Conservation (phyloP, 2,329 filamentous ascomycete genomes). For the Colletotrichum higginsianum region DNA sequence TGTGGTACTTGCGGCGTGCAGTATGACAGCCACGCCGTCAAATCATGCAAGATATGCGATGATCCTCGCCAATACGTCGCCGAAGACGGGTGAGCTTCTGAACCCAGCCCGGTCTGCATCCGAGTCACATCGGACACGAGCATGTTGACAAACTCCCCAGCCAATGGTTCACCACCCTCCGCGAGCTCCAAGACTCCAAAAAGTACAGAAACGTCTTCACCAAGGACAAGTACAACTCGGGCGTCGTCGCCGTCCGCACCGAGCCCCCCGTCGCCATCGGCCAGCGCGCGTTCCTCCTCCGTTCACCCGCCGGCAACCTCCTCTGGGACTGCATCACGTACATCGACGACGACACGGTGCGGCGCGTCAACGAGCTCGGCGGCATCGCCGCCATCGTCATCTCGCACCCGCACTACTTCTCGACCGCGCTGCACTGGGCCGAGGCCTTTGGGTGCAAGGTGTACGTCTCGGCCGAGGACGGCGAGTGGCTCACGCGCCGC, state of each 20-base stretch:
- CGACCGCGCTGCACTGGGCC: constrained; percentile 83
- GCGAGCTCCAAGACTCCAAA: constrained; percentile 53
- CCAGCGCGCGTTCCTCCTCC: constrained; percentile 79
- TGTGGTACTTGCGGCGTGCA: constrained; percentile 81
- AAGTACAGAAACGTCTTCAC: constrained; percentile 69
- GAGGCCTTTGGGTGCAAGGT: constrained; percentile 77
- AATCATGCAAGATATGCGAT: constrained; percentile 79
- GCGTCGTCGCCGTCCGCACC: constrained; percentile 63
- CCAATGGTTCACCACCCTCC: constrained; percentile 77
- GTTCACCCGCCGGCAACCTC: constrained; percentile 77
- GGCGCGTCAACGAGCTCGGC: constrained; percentile 70
- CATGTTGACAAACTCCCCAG: constrained; percentile 52
- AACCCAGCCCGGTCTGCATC: not conserved
- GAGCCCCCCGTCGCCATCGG: constrained; percentile 79
- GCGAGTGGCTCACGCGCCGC: constrained; percentile 71
- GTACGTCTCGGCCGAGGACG: constrained; percentile 77
- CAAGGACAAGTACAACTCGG: constrained; percentile 60
- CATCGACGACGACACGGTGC: constrained; percentile 75
- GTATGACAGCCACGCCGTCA: constrained; percentile 65
- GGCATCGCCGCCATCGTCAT: constrained; percentile 82
- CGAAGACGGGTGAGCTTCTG: constrained; percentile 20
- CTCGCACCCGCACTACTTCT: constrained; percentile 87
- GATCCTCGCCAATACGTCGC: constrained; percentile 81
- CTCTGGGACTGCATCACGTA: constrained; percentile 85
- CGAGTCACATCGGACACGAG: too few species aligned